phyloP scores from a whole-genome alignment of 208 protist genomes.

The Crithidia expoeki region DNA sequence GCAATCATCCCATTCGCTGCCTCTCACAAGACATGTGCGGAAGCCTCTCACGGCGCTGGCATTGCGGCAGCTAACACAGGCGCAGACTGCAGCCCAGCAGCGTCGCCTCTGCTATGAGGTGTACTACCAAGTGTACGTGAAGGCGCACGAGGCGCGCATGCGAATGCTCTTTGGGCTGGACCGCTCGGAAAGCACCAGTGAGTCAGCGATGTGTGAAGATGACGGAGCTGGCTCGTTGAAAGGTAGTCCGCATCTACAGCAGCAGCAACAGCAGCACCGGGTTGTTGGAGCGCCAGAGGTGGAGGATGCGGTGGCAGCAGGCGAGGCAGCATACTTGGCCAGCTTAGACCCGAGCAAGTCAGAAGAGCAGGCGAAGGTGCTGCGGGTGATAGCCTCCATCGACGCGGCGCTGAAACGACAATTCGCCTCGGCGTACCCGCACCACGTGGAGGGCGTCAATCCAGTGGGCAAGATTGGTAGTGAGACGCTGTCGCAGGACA shows the following conservation, averaged over 20 bases:
- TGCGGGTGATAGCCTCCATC: slow-evolving; percentile 35
- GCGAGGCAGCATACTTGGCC: slow-evolving; percentile 33
- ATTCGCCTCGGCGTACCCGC: slow-evolving; percentile 18
- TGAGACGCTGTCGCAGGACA: no score
- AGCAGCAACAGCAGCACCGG: not conserved
- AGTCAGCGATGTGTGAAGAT: not conserved
- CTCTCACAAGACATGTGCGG: not conserved
- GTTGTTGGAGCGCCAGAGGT: not conserved
- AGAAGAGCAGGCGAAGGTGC: slow-evolving; percentile 31
- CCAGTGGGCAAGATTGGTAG: not conserved
- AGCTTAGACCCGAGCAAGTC: slow-evolving; percentile 28
- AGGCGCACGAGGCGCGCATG: slow-evolving; percentile 44
- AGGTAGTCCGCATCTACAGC: not conserved
- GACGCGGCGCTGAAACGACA: slow-evolving; percentile 39
- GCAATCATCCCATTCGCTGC: not conserved
- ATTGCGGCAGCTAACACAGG: slow-evolving; percentile 13
- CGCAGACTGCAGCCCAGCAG: slow-evolving; percentile 2
- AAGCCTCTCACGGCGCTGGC: slow-evolving; percentile 9
- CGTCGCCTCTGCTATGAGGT: slow-evolving; percentile 24
- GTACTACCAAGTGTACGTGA: slow-evolving; percentile 30
- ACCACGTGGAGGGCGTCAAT: not conserved
- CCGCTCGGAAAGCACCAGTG: not conserved
- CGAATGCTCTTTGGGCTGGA: slow-evolving; percentile 30
- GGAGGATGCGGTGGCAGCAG: not conserved
- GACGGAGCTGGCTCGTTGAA: not conserved